phyloP scores from a whole-genome alignment of 805 yeast genomes.

The Candida nitratophila region DNA sequence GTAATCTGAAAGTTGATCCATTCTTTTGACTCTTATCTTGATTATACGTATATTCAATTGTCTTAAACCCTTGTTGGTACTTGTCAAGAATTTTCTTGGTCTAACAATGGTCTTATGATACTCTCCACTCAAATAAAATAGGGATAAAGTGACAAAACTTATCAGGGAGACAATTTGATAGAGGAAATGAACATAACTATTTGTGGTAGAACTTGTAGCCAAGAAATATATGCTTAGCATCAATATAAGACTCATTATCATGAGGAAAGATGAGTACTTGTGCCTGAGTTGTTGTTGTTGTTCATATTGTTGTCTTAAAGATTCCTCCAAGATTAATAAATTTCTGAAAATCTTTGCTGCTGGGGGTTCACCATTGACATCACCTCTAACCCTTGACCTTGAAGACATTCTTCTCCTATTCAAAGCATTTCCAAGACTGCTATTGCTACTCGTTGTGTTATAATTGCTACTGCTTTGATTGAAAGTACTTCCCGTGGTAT shows the following conservation, averaged over 20 bases:
- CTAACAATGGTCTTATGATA: conserved; percentile 77
- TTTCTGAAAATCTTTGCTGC: conserved; percentile 76
- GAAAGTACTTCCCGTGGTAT: background rate
- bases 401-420: conserved; percentile 6
- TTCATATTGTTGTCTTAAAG: conserved; percentile 72
- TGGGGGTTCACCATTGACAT: conserved; percentile 24
- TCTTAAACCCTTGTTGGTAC: conserved; percentile 85
- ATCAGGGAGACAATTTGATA: conserved; percentile 55
- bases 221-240: conserved; percentile 30
- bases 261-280: conserved; percentile 50
- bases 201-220: conserved; percentile 5
- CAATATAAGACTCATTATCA: conserved; percentile 33
- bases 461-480: background rate
- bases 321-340: conserved; percentile 77
- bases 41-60: conserved; percentile 76
- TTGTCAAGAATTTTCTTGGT: conserved; percentile 70
- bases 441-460: background rate
- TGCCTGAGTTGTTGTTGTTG: conserved; percentile 61
- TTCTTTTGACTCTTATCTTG: conserved; percentile 37
- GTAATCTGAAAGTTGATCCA: conserved; percentile 18
- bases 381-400: conserved; percentile 1
- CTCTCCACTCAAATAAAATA: conserved; percentile 86
- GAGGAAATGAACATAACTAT: conserved; percentile 27
- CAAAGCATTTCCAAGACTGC: conserved; percentile 1
- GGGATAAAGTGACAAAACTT: conserved; percentile 56